Percentiles rank a stretch among this genome's conserved stretches.
Evolutionary conservation across 129 eudicot species (phyloP).

Genomic region (Chrysanthemum makinoi): DNA sequence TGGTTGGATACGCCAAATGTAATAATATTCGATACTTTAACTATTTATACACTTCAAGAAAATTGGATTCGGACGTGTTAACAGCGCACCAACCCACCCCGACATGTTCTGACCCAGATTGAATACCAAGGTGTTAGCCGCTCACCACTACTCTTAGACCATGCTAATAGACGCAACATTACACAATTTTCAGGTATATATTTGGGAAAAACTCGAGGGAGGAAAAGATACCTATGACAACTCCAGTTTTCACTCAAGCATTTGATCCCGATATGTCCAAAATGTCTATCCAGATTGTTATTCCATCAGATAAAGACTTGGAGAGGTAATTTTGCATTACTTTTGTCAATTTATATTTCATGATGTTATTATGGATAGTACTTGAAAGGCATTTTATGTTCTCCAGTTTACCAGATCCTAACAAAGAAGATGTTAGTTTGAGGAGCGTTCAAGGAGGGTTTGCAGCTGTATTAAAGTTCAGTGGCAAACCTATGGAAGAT

Average conservation of each 20-base stretch:
- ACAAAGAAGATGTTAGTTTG: conserved; percentile 54
- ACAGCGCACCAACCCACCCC: too few relatives aligned
- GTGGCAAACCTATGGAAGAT: conserved; percentile 96
- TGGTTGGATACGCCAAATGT: too few relatives aligned
- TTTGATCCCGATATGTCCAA: conserved; percentile 64
- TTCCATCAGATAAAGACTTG: conserved; percentile 75
- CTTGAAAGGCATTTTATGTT: neutral
- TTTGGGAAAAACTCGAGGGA: conserved; percentile 89
- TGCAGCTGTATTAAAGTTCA: conserved; percentile 79
- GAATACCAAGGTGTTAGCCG: too few relatives aligned
- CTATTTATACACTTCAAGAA: too few relatives aligned
- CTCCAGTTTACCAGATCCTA: conserved; percentile 78
- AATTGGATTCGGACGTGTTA: too few relatives aligned
- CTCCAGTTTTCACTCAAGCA: conserved; percentile 95
- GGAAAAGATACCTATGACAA: conserved; percentile 93
- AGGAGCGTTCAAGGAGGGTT: conserved; percentile 82
- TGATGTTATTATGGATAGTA: neutral
- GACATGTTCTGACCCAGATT: too few relatives aligned
- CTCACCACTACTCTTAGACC: neutral
- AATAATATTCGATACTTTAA: too few relatives aligned
- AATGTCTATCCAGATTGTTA: conserved; percentile 85
- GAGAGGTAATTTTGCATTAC: conserved; percentile 45
- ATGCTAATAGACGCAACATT: conserved; percentile 7
- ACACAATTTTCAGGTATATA: conserved; percentile 58
- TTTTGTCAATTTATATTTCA: neutral